Evolutionary conservation across 164 flowering plant species (phyloP).

Genomic region (Houttuynia cordata): DNA sequence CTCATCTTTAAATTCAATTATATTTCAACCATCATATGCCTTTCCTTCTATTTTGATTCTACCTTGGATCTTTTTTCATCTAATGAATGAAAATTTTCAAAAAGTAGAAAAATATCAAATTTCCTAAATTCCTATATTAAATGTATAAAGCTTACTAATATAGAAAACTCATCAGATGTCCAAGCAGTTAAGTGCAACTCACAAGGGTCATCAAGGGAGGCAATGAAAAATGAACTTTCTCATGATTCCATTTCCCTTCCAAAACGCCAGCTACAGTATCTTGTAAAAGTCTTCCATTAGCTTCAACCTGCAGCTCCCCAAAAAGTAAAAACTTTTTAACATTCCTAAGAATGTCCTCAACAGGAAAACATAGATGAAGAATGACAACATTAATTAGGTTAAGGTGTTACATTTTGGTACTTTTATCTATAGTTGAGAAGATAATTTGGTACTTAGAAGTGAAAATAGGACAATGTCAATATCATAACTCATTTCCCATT

Average conservation of each 20-base stretch:
- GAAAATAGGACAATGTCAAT: no score
- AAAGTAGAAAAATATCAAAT: no score
- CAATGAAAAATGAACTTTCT: slow-evolving; percentile 65
- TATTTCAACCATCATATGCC: no score
- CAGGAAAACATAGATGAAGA: neutral
- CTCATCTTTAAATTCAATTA: no score
- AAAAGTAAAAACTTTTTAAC: neutral
- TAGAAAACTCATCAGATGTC: neutral
- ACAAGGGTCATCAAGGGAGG: slow-evolving; percentile 96
- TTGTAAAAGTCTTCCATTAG: slow-evolving; percentile 29
- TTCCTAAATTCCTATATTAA: no score
- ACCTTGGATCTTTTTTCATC: no score
- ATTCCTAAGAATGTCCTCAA: neutral
- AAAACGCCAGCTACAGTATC: slow-evolving; percentile 51
- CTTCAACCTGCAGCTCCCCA: slow-evolving; percentile 37
- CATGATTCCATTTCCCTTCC: slow-evolving; percentile 85
- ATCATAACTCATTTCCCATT: no score
- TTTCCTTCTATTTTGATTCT: no score
- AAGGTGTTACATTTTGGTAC: no score
- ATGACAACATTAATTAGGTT: neutral
- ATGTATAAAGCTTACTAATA: neutral
- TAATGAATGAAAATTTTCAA: no score
- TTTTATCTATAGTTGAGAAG: no score
- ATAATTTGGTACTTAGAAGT: no score
- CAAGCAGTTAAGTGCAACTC: slow-evolving; percentile 15